A percentile compares a stretch with the other conserved stretches of the same genome.
phyloP scores from a whole-genome alignment of 148 eudicot species.

The Vaccinium vitisidaea region DNA sequence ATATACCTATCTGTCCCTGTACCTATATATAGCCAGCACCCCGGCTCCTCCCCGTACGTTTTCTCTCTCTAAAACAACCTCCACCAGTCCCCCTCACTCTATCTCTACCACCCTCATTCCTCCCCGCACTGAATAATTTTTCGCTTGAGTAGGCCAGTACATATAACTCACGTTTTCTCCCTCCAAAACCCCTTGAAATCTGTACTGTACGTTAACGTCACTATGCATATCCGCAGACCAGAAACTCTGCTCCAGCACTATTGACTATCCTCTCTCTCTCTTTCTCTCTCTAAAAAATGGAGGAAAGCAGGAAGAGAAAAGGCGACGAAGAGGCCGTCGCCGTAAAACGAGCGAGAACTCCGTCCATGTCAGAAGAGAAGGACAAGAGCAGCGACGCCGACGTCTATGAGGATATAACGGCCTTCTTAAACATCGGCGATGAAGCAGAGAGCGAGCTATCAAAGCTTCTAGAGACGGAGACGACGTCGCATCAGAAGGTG shows the following conservation, averaged over 20 bases:
- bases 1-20: background rate
- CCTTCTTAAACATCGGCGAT: background rate
- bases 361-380: background rate
- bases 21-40: background rate
- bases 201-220: background rate
- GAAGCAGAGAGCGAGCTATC: conserved; percentile 40
- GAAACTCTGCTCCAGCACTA: background rate
- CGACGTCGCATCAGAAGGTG: conserved; percentile 31
- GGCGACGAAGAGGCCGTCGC: background rate
- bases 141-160: background rate
- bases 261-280: background rate
- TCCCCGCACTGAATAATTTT: background rate
- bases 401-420: conserved; percentile 16
- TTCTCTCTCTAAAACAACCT: background rate
- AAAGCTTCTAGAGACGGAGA: conserved; percentile 40
- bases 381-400: background rate
- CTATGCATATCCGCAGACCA: background rate
- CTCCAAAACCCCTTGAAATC: background rate
- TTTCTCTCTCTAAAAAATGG: background rate
- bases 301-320: conserved; percentile 3
- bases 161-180: background rate
- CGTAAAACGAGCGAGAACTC: background rate
- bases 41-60: background rate
- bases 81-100: background rate
- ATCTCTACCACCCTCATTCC: background rate